Evolutionary conservation across 768 basidiomycete genomes (phyloP).

Genomic region (Strobilomyces dryophilus): DNA sequence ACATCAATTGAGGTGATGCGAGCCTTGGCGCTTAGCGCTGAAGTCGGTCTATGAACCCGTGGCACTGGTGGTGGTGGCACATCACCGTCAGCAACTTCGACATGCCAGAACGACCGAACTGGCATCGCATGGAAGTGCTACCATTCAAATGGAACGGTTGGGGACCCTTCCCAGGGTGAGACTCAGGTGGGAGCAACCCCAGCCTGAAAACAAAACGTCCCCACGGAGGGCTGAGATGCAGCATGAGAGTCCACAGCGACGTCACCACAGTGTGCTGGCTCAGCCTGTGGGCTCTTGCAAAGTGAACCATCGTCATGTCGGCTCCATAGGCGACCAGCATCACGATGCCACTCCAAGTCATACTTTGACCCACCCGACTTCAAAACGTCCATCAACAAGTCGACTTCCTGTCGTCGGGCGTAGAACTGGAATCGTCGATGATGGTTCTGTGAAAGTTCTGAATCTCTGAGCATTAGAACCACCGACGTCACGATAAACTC

Average conservation of each 20-base stretch:
- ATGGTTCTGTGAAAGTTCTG: neutral
- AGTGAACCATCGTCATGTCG: neutral
- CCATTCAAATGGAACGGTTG: neutral
- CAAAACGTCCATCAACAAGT: neutral
- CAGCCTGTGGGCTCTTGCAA: neutral
- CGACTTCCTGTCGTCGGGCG: neutral
- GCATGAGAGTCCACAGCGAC: neutral
- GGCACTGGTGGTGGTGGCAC: neutral
- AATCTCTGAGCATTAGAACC: neutral
- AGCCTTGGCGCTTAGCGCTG: conserved; percentile 3
- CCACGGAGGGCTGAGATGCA: too few relatives aligned
- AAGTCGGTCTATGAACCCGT: neutral
- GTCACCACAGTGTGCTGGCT: too few relatives aligned
- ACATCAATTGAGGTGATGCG: conserved; percentile 11
- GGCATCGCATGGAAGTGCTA: neutral
- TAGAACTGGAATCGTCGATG: neutral
- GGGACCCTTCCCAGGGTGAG: conserved; percentile 6
- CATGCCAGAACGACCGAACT: neutral
- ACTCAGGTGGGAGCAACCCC: neutral
- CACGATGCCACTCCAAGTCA: neutral
- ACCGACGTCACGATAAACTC: conserved; percentile 12
- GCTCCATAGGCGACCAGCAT: neutral
- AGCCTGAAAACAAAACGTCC: neutral
- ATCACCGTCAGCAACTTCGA: neutral
- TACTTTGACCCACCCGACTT: neutral